These are phyloP conservation scores for Metrosideros polymorpha DNA, from an alignment of 441 rosid genomes.

Conservation along the genomic window DNA sequence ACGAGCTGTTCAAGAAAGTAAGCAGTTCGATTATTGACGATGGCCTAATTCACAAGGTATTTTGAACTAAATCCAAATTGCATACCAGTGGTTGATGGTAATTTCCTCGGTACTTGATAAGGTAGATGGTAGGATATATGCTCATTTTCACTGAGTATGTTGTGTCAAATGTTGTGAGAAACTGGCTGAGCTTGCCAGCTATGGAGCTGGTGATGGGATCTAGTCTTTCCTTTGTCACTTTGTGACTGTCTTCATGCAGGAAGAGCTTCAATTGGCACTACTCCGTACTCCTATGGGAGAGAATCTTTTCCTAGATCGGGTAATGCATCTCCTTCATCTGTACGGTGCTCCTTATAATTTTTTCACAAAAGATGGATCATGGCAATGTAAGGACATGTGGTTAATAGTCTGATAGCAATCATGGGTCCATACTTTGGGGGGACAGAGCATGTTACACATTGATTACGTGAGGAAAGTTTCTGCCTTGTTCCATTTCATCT, in stretches of 20 bases:
- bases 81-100: not conserved
- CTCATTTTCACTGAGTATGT: not conserved
- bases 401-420: not conserved
- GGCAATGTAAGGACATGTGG: not conserved
- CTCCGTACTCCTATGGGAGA: not conserved
- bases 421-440: not conserved
- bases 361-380: not conserved
- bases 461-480: not conserved
- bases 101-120: not conserved
- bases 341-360: not conserved
- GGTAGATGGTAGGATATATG: not conserved
- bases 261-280: conserved; percentile 5
- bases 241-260: not conserved
- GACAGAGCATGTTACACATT: not conserved
- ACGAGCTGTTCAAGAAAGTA: conserved; percentile 2
- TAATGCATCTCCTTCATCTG: not conserved
- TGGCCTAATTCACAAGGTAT: conserved; percentile 8
- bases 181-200: not conserved
- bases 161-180: not conserved
- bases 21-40: conserved; percentile 5
- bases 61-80: not conserved
- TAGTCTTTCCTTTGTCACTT: not conserved
- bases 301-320: conserved; percentile 7
- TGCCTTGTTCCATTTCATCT: not conserved
- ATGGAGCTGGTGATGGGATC: not conserved